Evolutionary conservation across 2,329 filamentous ascomycete species (phyloP).

Genomic region (Aspergillus arachidicola): DNA sequence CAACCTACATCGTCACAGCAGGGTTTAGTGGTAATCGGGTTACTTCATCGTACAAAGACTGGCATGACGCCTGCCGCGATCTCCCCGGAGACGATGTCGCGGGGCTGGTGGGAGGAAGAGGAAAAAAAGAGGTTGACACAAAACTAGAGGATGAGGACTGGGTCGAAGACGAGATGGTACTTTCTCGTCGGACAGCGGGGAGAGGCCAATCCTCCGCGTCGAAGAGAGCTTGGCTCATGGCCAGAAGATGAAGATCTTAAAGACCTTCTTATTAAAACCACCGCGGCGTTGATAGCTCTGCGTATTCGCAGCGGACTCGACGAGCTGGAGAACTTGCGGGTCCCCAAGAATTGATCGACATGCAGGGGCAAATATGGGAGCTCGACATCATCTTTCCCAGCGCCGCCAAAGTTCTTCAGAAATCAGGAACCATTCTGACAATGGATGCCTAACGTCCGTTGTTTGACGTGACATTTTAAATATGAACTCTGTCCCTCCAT

Average conservation of each 20-base stretch:
- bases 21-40: conserved; percentile 34
- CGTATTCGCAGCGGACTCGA: background rate
- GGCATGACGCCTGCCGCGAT: conserved; percentile 32
- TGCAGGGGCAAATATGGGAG: conserved; percentile 10
- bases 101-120: conserved; percentile 27
- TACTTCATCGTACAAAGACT: conserved; percentile 34
- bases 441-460: background rate
- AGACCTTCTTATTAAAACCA: background rate
- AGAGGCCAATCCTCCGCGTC: conserved; percentile 34
- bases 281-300: background rate
- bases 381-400: conserved; percentile 16
- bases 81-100: conserved; percentile 25
- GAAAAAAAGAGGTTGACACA: conserved; percentile 25
- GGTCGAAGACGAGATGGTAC: conserved; percentile 28
- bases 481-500: background rate
- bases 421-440: conserved; percentile 10
- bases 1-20: conserved; percentile 37
- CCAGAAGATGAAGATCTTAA: background rate
- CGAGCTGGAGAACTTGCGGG: conserved; percentile 25
- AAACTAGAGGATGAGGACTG: conserved; percentile 30
- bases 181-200: conserved; percentile 24
- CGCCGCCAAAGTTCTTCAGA: conserved; percentile 10
- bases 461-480: conserved; percentile 1
- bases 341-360: conserved; percentile 18
- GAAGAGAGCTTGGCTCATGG: conserved; percentile 19